Conservation (phyloP, 371 early-diverging fungal species). For the Mortierella sp. region DNA sequence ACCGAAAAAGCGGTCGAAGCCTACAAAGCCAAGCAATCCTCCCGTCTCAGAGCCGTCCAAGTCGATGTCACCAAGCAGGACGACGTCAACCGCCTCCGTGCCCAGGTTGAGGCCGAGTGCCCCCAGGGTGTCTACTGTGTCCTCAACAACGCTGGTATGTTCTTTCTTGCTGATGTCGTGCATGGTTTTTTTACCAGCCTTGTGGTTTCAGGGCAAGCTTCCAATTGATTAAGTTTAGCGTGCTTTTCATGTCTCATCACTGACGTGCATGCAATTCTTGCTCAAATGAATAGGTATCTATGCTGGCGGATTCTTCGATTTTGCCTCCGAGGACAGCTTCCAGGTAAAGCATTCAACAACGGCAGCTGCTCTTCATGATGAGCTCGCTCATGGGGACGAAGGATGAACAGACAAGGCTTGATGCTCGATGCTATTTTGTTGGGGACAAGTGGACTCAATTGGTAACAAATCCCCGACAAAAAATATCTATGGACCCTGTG, state of each 20-base stretch:
- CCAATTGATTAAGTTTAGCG: not conserved
- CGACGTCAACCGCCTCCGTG: conserved; percentile 50
- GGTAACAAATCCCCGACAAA: not conserved
- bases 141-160: conserved; percentile 54
- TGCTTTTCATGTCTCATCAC: not conserved
- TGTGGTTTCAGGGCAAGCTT: not conserved
- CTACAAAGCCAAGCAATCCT: conserved; percentile 44
- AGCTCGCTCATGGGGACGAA: no score
- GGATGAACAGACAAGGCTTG: not conserved
- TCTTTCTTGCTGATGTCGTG: not conserved
- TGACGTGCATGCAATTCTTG: not conserved
- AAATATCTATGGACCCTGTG: not conserved
- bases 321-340: conserved; percentile 47
- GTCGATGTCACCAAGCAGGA: conserved; percentile 56
- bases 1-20: conserved; percentile 36
- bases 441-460: conserved; percentile 1
- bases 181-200: not conserved
- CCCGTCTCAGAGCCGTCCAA: conserved; percentile 43
- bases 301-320: conserved; percentile 53
- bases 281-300: conserved; percentile 29
- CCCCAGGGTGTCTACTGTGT: conserved; percentile 56
- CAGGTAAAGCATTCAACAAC: conserved; percentile 30
- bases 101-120: conserved; percentile 48
- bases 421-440: conserved; percentile 19
- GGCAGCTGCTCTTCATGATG: not conserved